Percentiles rank a stretch among this genome's conserved stretches.
Conservation (phyloP, 2,329 filamentous ascomycete genomes). For the Meredithiella fracta region DNA sequence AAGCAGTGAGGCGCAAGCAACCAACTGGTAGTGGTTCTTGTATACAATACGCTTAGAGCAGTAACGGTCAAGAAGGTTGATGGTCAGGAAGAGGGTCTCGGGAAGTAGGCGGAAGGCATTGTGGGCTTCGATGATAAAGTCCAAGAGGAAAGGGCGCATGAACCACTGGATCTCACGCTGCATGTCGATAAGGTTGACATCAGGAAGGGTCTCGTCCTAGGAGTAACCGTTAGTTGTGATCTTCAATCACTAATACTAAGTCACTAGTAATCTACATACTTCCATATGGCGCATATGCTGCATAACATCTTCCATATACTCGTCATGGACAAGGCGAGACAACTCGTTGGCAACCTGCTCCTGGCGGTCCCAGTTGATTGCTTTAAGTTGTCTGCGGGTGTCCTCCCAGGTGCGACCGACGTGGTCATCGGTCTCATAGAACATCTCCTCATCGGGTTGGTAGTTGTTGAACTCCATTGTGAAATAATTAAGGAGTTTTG, state of each 20-base stretch:
- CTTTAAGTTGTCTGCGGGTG: conserved; percentile 58
- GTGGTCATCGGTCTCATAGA: conserved; percentile 39
- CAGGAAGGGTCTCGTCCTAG: conserved; percentile 69
- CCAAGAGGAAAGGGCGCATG: conserved; percentile 94
- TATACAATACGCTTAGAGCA: conserved; percentile 96
- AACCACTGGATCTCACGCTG: conserved; percentile 99
- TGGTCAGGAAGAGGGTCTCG: conserved; percentile 86
- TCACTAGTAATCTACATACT: conserved; percentile 27
- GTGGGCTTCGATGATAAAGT: conserved; percentile 95
- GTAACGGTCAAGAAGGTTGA: conserved; percentile 94
- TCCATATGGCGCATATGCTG: conserved; percentile 94
- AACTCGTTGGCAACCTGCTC: conserved; percentile 80
- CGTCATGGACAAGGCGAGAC: conserved; percentile 66
- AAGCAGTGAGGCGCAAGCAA: conserved; percentile 86
- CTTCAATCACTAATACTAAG: not conserved
- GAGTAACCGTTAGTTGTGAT: not conserved
- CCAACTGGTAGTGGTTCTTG: conserved; percentile 96
- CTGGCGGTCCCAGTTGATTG: conserved; percentile 67
- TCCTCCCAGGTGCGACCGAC: conserved; percentile 40
- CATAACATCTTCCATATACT: conserved; percentile 89
- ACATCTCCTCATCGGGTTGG: conserved; percentile 29
- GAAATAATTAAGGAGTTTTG: conserved; percentile 14
- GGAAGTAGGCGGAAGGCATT: conserved; percentile 85
- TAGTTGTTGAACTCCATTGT: conserved; percentile 29
- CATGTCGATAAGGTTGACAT: conserved; percentile 96